phyloP scores from a whole-genome alignment of 306 rosid species.

The Medicago arabica region DNA sequence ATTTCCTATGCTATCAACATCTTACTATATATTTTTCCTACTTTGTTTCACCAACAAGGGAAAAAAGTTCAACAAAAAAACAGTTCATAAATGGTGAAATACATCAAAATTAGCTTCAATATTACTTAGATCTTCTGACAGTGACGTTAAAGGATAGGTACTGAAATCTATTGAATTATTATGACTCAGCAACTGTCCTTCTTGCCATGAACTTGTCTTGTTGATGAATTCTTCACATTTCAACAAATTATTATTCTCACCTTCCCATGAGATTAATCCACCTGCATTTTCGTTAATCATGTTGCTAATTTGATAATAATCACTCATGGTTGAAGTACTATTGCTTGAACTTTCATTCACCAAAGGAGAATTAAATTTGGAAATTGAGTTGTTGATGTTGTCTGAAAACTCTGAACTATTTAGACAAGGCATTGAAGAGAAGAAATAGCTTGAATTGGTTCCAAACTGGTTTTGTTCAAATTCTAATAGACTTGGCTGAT shows the following conservation, averaged over 20 bases:
- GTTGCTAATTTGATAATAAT: conserved; percentile 34
- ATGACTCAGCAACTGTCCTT: conserved; percentile 38
- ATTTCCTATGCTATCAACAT: conserved; percentile 69
- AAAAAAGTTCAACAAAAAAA: conserved; percentile 31
- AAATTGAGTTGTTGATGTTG: conserved; percentile 53
- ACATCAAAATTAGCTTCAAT: conserved; percentile 70
- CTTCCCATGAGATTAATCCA: conserved; percentile 48
- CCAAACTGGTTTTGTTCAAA: conserved; percentile 44
- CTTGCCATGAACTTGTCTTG: conserved; percentile 53
- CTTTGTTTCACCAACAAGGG: conserved; percentile 29
- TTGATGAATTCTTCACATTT: conserved; percentile 61
- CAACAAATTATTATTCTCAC: too few species aligned
- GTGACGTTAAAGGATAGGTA: conserved; percentile 71
- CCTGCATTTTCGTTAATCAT: conserved; percentile 10
- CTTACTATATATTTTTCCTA: conserved; percentile 44
- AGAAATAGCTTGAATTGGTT: conserved; percentile 45
- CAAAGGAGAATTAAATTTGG: conserved; percentile 55
- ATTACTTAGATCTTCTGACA: conserved; percentile 68
- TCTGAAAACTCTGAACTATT: conserved; percentile 51
- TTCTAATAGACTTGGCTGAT: conserved; percentile 7
- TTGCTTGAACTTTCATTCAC: conserved; percentile 69
- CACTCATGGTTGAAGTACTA: conserved; percentile 59
- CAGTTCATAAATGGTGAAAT: conserved; percentile 70
- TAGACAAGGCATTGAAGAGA: conserved; percentile 71
- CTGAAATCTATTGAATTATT: conserved; percentile 69